These are phyloP conservation scores for Physcomitrellopsis africana DNA, from an alignment of 225 moss, liverwort and hornwort species.

Conservation along the genomic window DNA sequence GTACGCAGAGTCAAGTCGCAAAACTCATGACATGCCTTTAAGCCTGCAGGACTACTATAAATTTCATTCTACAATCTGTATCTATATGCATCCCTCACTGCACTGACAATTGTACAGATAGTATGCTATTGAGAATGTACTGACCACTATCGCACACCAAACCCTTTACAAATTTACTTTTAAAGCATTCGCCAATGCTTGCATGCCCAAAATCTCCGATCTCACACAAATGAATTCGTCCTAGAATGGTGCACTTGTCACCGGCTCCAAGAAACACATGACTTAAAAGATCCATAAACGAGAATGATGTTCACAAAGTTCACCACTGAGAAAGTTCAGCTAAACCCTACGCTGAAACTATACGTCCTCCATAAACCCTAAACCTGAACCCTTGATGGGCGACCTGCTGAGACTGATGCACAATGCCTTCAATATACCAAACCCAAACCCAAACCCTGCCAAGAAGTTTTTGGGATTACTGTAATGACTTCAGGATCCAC, in stretches of 20 bases:
- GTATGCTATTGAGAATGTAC: background rate
- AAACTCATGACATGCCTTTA: conserved; percentile 1
- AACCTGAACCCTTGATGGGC: background rate
- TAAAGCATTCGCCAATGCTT: background rate
- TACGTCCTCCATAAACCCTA: background rate
- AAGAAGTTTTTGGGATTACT: background rate
- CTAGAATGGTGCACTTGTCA: background rate
- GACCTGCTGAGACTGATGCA: background rate
- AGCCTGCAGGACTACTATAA: background rate
- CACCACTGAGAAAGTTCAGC: background rate
- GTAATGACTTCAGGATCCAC: background rate
- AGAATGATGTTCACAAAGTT: background rate
- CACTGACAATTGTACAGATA: conserved; percentile 17
- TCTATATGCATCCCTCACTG: background rate
- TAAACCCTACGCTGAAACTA: background rate
- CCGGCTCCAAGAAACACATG: background rate
- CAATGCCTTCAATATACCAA: background rate
- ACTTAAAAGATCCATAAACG: background rate
- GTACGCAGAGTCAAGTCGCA: conserved; percentile 4
- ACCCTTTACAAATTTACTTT: background rate
- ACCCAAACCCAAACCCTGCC: background rate
- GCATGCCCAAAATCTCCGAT: background rate
- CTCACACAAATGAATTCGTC: background rate
- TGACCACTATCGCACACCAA: background rate
- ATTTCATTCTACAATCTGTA: conserved; percentile 1